These are phyloP conservation scores for Aspergillus vadensis DNA, from an alignment of 2,329 filamentous ascomycete genomes.

Conservation along the genomic window DNA sequence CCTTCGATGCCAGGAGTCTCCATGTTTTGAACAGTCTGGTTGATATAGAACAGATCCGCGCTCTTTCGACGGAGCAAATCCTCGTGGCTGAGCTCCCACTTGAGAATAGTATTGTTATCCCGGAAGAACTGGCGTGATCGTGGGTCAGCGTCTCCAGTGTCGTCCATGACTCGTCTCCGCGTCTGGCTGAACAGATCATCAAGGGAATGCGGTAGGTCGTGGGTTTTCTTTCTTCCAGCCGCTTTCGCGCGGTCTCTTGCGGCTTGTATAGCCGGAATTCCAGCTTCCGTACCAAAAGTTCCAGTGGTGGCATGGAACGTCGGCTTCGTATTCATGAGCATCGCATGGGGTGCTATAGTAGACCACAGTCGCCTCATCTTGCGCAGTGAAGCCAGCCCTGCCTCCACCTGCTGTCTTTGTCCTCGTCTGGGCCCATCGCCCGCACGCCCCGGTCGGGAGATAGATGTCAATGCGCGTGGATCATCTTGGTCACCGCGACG, in stretches of 20 bases:
- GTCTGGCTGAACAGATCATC: constrained; percentile 32
- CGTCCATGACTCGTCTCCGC: constrained; percentile 17
- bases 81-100: constrained; percentile 41
- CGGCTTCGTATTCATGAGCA: constrained; percentile 43
- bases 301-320: constrained; percentile 44
- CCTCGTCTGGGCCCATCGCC: constrained; percentile 4
- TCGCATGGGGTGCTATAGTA: constrained; percentile 31
- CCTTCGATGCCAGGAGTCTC: constrained; percentile 35
- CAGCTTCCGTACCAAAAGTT: constrained; percentile 50
- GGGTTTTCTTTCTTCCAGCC: not conserved
- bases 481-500: constrained; percentile 21
- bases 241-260: constrained; percentile 9
- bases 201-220: constrained; percentile 30
- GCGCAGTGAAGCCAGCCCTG: constrained; percentile 4
- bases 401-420: constrained; percentile 3
- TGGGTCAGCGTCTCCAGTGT: constrained; percentile 26
- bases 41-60: constrained; percentile 37
- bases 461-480: constrained; percentile 27
- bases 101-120: constrained; percentile 35
- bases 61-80: constrained; percentile 29
- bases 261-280: constrained; percentile 19
- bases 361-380: constrained; percentile 28
- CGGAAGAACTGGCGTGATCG: constrained; percentile 30
- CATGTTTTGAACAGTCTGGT: constrained; percentile 40
- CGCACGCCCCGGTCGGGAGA: constrained; percentile 24